Evolutionary conservation across 306 rosid genomes (phyloP), one percentile per base, ranked within the genome.

Genomic region (Lathyrus tuberosus): DNA sequence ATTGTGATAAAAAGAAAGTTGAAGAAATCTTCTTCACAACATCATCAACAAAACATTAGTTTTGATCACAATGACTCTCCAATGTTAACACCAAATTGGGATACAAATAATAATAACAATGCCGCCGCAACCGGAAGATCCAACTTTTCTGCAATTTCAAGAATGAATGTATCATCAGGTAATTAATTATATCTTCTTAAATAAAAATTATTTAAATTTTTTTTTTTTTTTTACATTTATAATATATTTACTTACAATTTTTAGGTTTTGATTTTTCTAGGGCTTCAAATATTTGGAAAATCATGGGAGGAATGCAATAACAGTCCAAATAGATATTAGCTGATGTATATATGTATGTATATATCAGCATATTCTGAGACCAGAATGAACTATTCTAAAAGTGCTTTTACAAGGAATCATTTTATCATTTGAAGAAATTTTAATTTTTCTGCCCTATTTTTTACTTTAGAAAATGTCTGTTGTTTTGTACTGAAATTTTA

Each of bases 61-160:
- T 57, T 57, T 28, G 62, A 57, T 76, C 73, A 24, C 24, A 65
- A 54, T 51, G 74, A 80, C 31, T 82, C 77, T 59, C 76, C 91
- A 4, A 88, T 75, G 26, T 1, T 53, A 24, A 64, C 87, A 62
- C 84, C 77, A 44, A 85, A 86, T 82, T 92, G 91, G 96, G 96
- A 86, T 69, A 57, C 77, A 33, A 77, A 68, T 38, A 75, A 65
- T 33, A 22, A 53, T 12, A 53, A 53, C 20, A 47, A 47, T n/a
- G 53, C 5, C 10, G 12, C 33, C 4, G 7, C 33, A 1, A 24
- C 47, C 44, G 59, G 82, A 30, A 66, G 83, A 53, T 65, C 83
- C 53, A 71, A 65, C 49, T 46, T 79, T 37, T 66, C 76, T 54
- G 38, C 86, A 46, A 20, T 82, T 24, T 75, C 83, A 37, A 67